phyloP scores from a whole-genome alignment of 2,329 filamentous ascomycete species.

The Penicillium sp. region DNA sequence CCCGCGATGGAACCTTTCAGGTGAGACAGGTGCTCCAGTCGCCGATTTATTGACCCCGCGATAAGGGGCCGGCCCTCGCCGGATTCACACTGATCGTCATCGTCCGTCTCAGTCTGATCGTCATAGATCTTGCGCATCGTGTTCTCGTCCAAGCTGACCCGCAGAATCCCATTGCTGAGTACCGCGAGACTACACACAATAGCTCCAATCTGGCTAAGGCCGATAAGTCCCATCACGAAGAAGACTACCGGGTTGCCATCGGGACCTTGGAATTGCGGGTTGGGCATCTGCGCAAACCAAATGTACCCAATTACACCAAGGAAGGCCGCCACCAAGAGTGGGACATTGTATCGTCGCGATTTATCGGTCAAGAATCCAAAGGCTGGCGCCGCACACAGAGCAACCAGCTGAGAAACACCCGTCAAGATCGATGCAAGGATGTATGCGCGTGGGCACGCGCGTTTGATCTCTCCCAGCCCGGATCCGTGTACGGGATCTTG shows the following conservation, averaged over 20 bases:
- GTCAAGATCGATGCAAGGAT: conserved; percentile 83
- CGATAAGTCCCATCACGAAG: conserved; percentile 74
- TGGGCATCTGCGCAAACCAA: conserved; percentile 71
- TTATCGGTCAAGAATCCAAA: conserved; percentile 84
- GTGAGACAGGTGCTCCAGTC: conserved; percentile 44
- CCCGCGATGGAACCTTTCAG: conserved; percentile 94
- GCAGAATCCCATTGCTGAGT: conserved; percentile 75
- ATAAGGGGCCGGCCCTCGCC: conserved; percentile 36
- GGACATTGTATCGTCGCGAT: conserved; percentile 66
- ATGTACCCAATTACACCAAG: conserved; percentile 78
- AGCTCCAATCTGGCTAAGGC: conserved; percentile 90
- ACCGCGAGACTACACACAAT: conserved; percentile 95
- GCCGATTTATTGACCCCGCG: conserved; percentile 18
- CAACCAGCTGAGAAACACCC: conserved; percentile 83
- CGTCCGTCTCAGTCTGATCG: conserved; percentile 5
- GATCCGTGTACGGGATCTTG: conserved; percentile 30
- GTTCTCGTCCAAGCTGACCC: conserved; percentile 26
- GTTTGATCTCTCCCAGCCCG: conserved; percentile 66
- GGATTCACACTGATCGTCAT: conserved; percentile 10
- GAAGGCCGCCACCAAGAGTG: conserved; percentile 69
- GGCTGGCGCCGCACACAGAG: conserved; percentile 77
- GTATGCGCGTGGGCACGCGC: conserved; percentile 83
- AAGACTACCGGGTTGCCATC: conserved; percentile 71
- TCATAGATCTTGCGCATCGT: conserved; percentile 16
- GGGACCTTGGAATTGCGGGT: conserved; percentile 71